A percentile compares a stretch with the other conserved stretches of the same genome.
These are phyloP conservation scores for Cercospora nicotianae DNA, from an alignment of 2,329 filamentous ascomycete genomes.

Conservation along the genomic window DNA sequence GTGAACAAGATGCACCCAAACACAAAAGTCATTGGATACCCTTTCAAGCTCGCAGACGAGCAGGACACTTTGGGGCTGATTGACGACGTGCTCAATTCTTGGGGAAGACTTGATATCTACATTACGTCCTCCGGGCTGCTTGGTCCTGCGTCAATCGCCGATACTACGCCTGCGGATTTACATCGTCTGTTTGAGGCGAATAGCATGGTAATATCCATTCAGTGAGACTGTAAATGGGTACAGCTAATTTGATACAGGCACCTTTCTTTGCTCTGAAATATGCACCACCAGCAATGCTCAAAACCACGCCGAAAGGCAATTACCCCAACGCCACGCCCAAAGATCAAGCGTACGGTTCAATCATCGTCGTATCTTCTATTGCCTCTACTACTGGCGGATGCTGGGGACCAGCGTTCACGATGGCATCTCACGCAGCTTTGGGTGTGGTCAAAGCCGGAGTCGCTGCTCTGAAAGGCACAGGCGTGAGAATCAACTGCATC, in stretches of 20 bases:
- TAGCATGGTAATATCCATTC: conserved; percentile 42
- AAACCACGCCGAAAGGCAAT: conserved; percentile 54
- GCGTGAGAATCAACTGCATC: conserved; percentile 60
- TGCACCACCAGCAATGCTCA: conserved; percentile 63
- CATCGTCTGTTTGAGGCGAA: conserved; percentile 62
- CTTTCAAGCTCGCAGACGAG: conserved; percentile 59
- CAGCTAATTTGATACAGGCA: conserved; percentile 28
- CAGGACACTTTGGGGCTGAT: conserved; percentile 61
- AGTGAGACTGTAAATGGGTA: not conserved
- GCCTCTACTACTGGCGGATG: conserved; percentile 58
- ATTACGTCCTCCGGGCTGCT: conserved; percentile 59
- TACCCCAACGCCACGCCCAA: conserved; percentile 64
- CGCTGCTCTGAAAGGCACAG: conserved; percentile 58
- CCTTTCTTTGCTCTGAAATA: conserved; percentile 67
- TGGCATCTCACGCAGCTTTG: conserved; percentile 60
- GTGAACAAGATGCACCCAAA: conserved; percentile 53
- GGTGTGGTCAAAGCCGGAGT: conserved; percentile 62
- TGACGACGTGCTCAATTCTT: conserved; percentile 63
- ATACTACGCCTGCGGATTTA: conserved; percentile 58
- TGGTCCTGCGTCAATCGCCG: conserved; percentile 57
- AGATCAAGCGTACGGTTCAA: conserved; percentile 60
- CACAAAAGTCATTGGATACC: conserved; percentile 63
- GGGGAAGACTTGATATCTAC: conserved; percentile 62
- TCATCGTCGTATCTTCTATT: conserved; percentile 61
- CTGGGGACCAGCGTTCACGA: conserved; percentile 63